Evolutionary conservation across 371 early-diverging fungal species (phyloP), one percentile per base, ranked within the genome.

Genomic region (Phascolomyces articulosus): DNA sequence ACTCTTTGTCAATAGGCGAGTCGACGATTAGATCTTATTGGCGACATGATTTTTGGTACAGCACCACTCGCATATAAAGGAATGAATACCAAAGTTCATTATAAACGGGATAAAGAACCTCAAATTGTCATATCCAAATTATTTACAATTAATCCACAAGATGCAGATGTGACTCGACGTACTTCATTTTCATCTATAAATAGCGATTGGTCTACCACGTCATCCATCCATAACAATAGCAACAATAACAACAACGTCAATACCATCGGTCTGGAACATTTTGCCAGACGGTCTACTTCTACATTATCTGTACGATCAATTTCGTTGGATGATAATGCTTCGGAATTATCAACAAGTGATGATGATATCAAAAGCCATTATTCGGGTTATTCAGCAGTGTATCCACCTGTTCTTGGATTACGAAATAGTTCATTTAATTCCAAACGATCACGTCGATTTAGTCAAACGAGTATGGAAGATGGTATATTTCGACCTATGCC

Each of bases 1-100:
- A n/a, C n/a, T n/a, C n/a, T n/a, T n/a, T n/a, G n/a, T 16, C 47
- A 27, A 66, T 70, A 79, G 80, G 78, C 66, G 61, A 66, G 64
- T 62, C 78, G 75, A 28, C 73, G 68, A 67, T 60, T 83, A 41
- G 85, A 83, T 66, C 58, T 82, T 18, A 78, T 82, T 59, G 86
- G 84, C 3, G 86, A 85, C 44, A 85, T 89, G 82, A 87, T 89
- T 67, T 89, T 89, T 67, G 89, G 89, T 40, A 84, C 87, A 11
- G 84, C 87, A 10, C 89, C 89, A 24, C 71, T 89, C 23, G 82
- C 87, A 11, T 87, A 87, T 70, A 89, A 89, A 68, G 89, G 89
- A 49, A 85, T 85, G 73, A 84, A 81, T n/a, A 86, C 87, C 47
- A 89, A 85, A 68, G 81, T 89, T 11, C 89, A 89, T 49, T 84